Evolutionary conservation across 768 basidiomycete genomes (phyloP).

Genomic region (Cyclocybe cylindracea): DNA sequence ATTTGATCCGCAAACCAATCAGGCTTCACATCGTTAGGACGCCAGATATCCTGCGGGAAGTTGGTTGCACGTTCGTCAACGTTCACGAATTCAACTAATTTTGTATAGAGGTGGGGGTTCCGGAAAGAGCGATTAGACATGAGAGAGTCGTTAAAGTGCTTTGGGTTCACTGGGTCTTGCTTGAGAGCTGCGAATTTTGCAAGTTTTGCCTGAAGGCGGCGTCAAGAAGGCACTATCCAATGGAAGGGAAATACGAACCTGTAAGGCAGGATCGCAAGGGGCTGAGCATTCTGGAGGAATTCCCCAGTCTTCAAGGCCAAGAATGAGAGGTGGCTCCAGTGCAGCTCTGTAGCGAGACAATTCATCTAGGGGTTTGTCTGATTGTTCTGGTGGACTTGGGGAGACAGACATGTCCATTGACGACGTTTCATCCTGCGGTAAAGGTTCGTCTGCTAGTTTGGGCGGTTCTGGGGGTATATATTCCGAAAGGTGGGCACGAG

Average conservation of each 20-base stretch:
- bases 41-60: conserved; percentile 76
- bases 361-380: conserved; percentile 43
- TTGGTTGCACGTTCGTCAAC: conserved; percentile 88
- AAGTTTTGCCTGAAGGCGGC: conserved; percentile 66
- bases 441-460: conserved; percentile 8
- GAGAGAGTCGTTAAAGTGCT: conserved; percentile 95
- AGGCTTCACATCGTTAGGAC: conserved; percentile 58
- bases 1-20: conserved; percentile 81
- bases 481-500: conserved; percentile 51
- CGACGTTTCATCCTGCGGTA: conserved; percentile 10
- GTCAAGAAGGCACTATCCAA: not conserved
- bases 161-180: conserved; percentile 56
- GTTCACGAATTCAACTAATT: conserved; percentile 92
- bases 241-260: conserved; percentile 37
- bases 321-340: conserved; percentile 63
- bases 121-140: conserved; percentile 92
- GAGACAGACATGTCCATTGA: conserved; percentile 16
- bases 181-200: conserved; percentile 78
- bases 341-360: conserved; percentile 53
- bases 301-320: conserved; percentile 72
- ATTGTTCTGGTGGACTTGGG: conserved; percentile 2
- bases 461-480: conserved; percentile 31
- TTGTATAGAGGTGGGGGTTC: conserved; percentile 95
- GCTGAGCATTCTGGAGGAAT: conserved; percentile 61
- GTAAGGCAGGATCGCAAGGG: conserved; percentile 62